Conservation (phyloP, 306 rosid species). For the Glycine tomentella region DNA sequence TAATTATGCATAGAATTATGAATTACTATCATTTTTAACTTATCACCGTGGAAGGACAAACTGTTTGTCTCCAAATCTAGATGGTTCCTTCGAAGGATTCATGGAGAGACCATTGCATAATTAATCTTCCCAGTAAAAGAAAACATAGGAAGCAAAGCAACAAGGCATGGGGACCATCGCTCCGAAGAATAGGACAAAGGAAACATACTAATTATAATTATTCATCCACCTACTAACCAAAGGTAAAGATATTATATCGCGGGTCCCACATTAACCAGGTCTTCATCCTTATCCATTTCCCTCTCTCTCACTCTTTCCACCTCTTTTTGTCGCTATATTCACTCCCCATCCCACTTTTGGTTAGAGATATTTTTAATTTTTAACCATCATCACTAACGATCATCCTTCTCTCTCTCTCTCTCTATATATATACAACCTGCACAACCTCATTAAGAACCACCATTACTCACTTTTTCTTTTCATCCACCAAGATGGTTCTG, state of each 20-base stretch:
- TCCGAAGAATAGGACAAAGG: conserved; percentile 56
- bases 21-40: no score
- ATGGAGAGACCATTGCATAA: background rate
- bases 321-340: background rate
- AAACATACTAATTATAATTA: background rate
- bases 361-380: conserved; percentile 54
- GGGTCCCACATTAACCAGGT: conserved; percentile 54
- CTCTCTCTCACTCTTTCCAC: no score
- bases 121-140: no score
- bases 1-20: no score
- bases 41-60: no score
- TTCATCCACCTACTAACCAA: background rate
- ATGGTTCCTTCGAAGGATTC: background rate
- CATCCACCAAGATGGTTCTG: conserved; percentile 57
- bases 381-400: background rate
- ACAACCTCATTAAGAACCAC: background rate
- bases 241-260: conserved; percentile 42
- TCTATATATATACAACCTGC: conserved; percentile 42
- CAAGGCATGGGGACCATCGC: conserved; percentile 14
- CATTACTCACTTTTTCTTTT: no score
- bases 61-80: background rate
- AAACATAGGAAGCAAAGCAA: no score
- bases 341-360: background rate
- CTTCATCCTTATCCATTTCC: conserved; percentile 56
- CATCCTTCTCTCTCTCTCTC: no score